These are phyloP conservation scores for Coleophoma eucalyptorum DNA, from an alignment of 2,329 filamentous ascomycete genomes.

Conservation along the genomic window DNA sequence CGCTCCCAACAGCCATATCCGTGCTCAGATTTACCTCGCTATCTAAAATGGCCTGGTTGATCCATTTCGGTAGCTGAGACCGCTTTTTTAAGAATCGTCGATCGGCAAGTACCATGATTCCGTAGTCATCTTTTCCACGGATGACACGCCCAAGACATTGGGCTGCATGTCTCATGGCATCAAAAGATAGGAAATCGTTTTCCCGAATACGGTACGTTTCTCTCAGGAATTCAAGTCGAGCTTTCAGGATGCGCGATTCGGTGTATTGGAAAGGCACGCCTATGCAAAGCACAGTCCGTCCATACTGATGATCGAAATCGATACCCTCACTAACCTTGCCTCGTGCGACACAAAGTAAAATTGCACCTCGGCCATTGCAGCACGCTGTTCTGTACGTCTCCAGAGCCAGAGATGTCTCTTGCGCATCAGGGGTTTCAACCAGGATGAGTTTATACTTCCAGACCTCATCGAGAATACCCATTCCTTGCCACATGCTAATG, in stretches of 20 bases:
- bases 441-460: conserved; percentile 99
- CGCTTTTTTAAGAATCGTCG: conserved; percentile 91
- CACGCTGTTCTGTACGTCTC: conserved; percentile 98
- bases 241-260: conserved; percentile 94
- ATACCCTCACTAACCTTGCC: conserved; percentile 98
- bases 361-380: conserved; percentile 91
- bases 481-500: conserved; percentile 98
- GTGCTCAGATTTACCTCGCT: conserved; percentile 88
- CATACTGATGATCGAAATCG: conserved; percentile 98
- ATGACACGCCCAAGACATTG: conserved; percentile 94
- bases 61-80: conserved; percentile 92
- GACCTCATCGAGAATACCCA: conserved; percentile 95
- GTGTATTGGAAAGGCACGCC: conserved; percentile 99
- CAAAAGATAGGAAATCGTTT: conserved; percentile 97
- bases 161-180: conserved; percentile 98
- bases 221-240: conserved; percentile 89
- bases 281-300: conserved; percentile 91
- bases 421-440: conserved; percentile 94
- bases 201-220: conserved; percentile 97
- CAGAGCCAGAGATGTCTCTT: conserved; percentile 91
- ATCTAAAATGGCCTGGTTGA: conserved; percentile 81
- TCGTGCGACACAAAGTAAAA: conserved; percentile 90
- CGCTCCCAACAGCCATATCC: conserved; percentile 87
- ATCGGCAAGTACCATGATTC: conserved; percentile 98
- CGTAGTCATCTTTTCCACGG: conserved; percentile 96